phyloP scores from a whole-genome alignment of 2,329 filamentous ascomycete species.

The Penicillium hesseltinei region DNA sequence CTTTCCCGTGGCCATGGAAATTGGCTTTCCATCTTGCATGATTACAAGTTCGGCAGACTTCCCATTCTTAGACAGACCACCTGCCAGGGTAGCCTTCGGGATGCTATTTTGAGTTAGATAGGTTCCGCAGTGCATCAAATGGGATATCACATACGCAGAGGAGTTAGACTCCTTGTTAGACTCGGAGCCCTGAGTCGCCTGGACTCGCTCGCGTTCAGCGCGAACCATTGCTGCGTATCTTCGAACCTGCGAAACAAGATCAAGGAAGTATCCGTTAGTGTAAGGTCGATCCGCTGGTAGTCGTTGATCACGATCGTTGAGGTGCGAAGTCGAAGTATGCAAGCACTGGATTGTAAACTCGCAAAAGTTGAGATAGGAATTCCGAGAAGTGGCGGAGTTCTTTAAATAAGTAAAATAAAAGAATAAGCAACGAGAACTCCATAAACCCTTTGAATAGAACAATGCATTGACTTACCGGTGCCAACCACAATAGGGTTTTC shows the following conservation, averaged over 20 bases:
- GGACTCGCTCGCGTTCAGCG: constrained; percentile 66
- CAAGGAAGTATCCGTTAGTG: constrained; percentile 94
- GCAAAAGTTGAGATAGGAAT: constrained; percentile 83
- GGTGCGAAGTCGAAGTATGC: constrained; percentile 80
- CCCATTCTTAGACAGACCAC: constrained; percentile 77
- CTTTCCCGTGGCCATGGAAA: constrained; percentile 72
- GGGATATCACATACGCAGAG: constrained; percentile 16
- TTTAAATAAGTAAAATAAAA: constrained; percentile 57
- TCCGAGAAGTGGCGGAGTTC: constrained; percentile 67
- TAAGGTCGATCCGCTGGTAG: constrained; percentile 84
- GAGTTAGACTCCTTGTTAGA: constrained; percentile 45
- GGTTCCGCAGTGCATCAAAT: background rate
- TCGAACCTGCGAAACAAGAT: constrained; percentile 89
- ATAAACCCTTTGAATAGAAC: constrained; percentile 42
- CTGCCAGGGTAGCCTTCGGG: constrained; percentile 73
- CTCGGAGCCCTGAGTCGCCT: constrained; percentile 51
- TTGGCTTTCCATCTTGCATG: constrained; percentile 68
- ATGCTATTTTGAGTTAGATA: constrained; percentile 19
- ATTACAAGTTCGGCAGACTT: constrained; percentile 81
- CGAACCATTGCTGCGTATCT: constrained; percentile 84
- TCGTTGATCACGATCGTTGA: constrained; percentile 82
- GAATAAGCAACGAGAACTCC: constrained; percentile 67
- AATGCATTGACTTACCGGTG: constrained; percentile 74
- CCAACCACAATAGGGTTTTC: constrained; percentile 86
- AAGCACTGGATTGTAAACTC: constrained; percentile 86